These are phyloP conservation scores for Mortierella sp. DNA, from an alignment of 371 early-diverging fungal species.

Conservation along the genomic window DNA sequence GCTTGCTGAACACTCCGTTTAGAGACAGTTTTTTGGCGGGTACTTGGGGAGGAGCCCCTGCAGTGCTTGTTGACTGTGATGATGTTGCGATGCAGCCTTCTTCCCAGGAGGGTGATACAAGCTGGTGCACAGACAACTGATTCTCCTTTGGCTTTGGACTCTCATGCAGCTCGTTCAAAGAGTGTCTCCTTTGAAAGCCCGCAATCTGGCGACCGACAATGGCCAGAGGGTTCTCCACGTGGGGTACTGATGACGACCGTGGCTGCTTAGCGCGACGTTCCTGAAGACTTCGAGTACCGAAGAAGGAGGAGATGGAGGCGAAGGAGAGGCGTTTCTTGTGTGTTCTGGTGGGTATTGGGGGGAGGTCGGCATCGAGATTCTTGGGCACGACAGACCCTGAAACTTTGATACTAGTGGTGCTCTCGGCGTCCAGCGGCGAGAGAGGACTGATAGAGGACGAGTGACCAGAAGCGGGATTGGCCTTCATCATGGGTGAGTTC, in stretches of 20 bases:
- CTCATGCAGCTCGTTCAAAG: constrained; percentile 40
- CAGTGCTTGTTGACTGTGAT: neutral
- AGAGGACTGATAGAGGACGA: neutral
- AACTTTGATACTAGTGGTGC: neutral
- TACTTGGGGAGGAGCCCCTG: neutral
- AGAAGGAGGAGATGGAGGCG: constrained; percentile 46
- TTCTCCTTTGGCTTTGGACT: constrained; percentile 7
- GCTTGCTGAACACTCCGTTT: constrained; percentile 33
- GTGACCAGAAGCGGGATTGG: neutral
- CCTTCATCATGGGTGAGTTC: constrained; percentile 9
- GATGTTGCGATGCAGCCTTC: neutral
- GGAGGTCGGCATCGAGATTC: neutral
- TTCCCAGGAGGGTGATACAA: constrained; percentile 9
- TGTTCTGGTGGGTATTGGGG: constrained; percentile 20
- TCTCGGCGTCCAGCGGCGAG: constrained; percentile 12
- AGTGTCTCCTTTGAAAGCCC: constrained; percentile 45
- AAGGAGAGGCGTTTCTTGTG: constrained; percentile 51
- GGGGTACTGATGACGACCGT: constrained; percentile 40
- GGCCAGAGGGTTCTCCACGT: constrained; percentile 36
- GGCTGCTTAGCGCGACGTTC: constrained; percentile 39
- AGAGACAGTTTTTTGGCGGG: constrained; percentile 34
- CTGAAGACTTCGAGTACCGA: constrained; percentile 20
- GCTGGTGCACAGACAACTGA: neutral
- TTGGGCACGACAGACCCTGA: neutral
- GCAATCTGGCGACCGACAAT: constrained; percentile 47